phyloP scores from a whole-genome alignment of 2,329 filamentous ascomycete genomes.

The Juglanconis oblonga region DNA sequence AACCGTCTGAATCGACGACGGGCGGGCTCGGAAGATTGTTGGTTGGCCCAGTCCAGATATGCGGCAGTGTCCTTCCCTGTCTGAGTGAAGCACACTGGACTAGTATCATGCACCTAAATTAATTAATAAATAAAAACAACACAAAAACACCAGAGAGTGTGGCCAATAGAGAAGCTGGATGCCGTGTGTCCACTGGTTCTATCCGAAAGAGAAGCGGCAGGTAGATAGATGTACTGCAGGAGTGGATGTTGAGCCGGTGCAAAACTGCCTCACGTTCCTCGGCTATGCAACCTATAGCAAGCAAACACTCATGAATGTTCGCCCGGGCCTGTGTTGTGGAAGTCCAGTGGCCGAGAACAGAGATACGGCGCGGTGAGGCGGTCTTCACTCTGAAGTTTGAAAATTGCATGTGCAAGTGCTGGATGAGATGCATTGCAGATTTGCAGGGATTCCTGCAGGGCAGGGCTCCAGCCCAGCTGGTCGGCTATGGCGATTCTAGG shows the following conservation, averaged over 20 bases:
- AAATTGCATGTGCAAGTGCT: constrained; percentile 8
- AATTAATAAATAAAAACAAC: no score
- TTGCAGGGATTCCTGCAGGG: constrained; percentile 6
- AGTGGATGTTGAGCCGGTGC: not conserved
- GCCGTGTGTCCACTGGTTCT: no score
- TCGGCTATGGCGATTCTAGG: not conserved
- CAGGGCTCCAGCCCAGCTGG: not conserved
- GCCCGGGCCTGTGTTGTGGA: not conserved
- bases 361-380: not conserved
- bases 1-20: no score
- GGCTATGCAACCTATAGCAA: not conserved
- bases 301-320: not conserved
- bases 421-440: not conserved
- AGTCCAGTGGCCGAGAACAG: not conserved
- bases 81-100: no score
- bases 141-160: no score
- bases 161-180: no score
- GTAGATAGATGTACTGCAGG: no score
- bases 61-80: no score
- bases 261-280: not conserved
- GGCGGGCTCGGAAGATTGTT: no score
- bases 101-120: no score
- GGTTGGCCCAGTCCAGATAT: no score
- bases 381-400: not conserved
- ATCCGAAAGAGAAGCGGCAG: no score